These are phyloP conservation scores for Cystobasidium tubakii DNA, from an alignment of 768 basidiomycete genomes.

Conservation along the genomic window DNA sequence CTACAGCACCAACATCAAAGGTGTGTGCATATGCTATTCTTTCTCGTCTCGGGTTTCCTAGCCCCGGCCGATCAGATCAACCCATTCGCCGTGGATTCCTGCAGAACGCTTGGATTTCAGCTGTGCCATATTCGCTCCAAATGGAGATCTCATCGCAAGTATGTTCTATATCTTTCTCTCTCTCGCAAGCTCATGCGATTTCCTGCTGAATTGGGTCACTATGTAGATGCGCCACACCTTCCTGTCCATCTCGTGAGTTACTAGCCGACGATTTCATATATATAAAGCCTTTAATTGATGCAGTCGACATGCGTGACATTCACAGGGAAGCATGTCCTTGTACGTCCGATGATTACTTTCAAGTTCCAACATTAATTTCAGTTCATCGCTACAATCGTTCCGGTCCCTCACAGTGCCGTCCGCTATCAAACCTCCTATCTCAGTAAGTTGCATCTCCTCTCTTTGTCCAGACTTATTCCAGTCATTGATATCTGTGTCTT, in stretches of 20 bases:
- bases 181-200: neutral
- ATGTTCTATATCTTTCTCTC: neutral
- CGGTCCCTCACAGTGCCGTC: slow-evolving; percentile 57
- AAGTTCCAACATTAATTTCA: no score
- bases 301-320: no score
- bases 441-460: slow-evolving; percentile 24
- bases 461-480: no score
- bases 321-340: slow-evolving; percentile 31
- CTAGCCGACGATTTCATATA: neutral
- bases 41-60: slow-evolving; percentile 47
- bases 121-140: slow-evolving; percentile 90
- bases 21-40: neutral
- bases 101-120: slow-evolving; percentile 83
- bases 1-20: slow-evolving; percentile 39
- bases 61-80: slow-evolving; percentile 89
- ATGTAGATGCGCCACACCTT: slow-evolving; percentile 31
- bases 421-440: slow-evolving; percentile 80
- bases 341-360: neutral
- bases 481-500: no score
- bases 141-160: slow-evolving; percentile 89
- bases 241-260: slow-evolving; percentile 40
- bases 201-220: no score
- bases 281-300: no score
- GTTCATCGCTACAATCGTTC: no score
- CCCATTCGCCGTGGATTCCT: no score